Evolutionary conservation across 179 eudicot species (phyloP).

Genomic region (Spinacia oleracea): DNA sequence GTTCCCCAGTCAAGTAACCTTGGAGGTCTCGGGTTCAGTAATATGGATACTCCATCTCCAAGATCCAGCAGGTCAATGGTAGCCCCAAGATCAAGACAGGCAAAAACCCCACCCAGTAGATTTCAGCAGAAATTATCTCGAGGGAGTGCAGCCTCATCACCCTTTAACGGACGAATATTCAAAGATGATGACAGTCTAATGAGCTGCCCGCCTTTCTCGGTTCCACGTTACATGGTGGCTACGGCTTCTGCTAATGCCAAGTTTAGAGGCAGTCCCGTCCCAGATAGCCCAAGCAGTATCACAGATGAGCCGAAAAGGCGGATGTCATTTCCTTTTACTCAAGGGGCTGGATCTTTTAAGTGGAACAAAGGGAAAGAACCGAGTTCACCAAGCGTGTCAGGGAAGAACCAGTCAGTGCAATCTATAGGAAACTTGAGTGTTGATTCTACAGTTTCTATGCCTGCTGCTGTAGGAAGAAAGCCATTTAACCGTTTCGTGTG

Average conservation of each 20-base stretch:
- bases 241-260: conserved; percentile 86
- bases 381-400: conserved; percentile 44
- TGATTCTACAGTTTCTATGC: conserved; percentile 84
- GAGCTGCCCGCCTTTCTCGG: conserved; percentile 91
- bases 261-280: conserved; percentile 46
- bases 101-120: conserved; percentile 54
- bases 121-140: conserved; percentile 46
- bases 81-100: conserved; percentile 45
- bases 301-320: conserved; percentile 61
- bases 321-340: conserved; percentile 71
- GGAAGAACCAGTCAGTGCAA: conserved; percentile 48
- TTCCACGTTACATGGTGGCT: conserved; percentile 81
- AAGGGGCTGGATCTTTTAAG: conserved; percentile 68
- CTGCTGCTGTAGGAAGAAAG: conserved; percentile 72
- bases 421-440: conserved; percentile 74
- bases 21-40: conserved; percentile 40
- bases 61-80: conserved; percentile 61
- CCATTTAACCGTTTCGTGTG: conserved; percentile 97
- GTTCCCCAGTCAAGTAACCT: conserved; percentile 41
- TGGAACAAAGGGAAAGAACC: conserved; percentile 78
- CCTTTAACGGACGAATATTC: conserved; percentile 42
- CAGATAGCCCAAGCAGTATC: conserved; percentile 42
- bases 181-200: conserved; percentile 86
- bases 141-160: conserved; percentile 43
- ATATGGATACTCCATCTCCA: conserved; percentile 57